A percentile compares a stretch with the other conserved stretches of the same genome.
phyloP scores from a whole-genome alignment of 2,329 filamentous ascomycete species.

The Ophidiomyces ophidiicola region DNA sequence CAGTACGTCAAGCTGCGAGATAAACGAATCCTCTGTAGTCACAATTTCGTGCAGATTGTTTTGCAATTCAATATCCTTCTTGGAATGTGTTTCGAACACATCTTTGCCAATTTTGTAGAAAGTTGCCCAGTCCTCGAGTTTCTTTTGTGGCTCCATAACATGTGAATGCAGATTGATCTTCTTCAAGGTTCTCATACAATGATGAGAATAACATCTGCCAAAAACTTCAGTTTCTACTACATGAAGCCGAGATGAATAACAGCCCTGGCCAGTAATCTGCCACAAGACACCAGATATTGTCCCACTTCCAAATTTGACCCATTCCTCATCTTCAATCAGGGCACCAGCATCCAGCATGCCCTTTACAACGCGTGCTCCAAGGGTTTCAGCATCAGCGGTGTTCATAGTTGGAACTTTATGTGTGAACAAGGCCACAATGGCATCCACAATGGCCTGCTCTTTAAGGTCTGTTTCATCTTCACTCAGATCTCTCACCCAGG shows the following conservation, averaged over 20 bases:
- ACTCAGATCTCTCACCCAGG: constrained; percentile 78
- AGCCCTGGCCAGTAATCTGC: constrained; percentile 82
- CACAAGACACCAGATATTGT: constrained; percentile 80
- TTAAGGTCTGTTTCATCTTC: constrained; percentile 84
- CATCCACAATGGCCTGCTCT: constrained; percentile 72
- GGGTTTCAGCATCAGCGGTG: constrained; percentile 82
- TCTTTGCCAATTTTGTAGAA: constrained; percentile 78
- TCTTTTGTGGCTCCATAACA: constrained; percentile 53
- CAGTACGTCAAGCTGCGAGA: constrained; percentile 77
- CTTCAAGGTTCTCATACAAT: constrained; percentile 86
- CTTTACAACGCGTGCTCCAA: constrained; percentile 64
- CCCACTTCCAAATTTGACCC: constrained; percentile 81
- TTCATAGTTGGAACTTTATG: constrained; percentile 98
- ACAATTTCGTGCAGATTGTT: constrained; percentile 94
- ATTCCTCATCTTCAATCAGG: constrained; percentile 82
- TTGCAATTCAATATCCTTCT: constrained; percentile 84
- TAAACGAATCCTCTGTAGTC: constrained; percentile 80
- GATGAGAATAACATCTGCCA: constrained; percentile 81
- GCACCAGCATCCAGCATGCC: constrained; percentile 70
- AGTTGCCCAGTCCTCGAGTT: constrained; percentile 73
- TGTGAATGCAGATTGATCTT: constrained; percentile 80
- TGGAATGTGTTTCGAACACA: constrained; percentile 55
- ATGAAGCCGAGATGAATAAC: constrained; percentile 78
- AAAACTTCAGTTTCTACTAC: constrained; percentile 45
- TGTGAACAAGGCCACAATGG: constrained; percentile 77